These are phyloP conservation scores for Ensete ventricosum DNA, from an alignment of 176 grass and related monocot genomes.

Conservation along the genomic window DNA sequence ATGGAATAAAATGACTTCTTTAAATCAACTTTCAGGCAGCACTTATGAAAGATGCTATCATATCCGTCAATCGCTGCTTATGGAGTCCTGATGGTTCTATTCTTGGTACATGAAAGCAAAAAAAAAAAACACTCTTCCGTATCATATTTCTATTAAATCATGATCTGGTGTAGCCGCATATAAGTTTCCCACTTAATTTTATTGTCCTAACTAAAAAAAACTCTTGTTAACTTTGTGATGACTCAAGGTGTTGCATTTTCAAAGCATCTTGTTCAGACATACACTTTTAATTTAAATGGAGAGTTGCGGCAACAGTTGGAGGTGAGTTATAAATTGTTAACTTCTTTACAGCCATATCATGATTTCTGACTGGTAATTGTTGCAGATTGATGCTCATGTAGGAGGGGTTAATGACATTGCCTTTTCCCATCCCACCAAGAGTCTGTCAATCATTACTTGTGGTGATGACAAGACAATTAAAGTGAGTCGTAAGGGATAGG, in stretches of 20 bases:
- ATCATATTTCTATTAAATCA: background rate
- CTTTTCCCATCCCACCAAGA: slow-evolving; percentile 15
- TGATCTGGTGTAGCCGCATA: background rate
- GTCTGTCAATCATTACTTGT: slow-evolving; percentile 20
- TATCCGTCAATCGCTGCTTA: slow-evolving; percentile 17
- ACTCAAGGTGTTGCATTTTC: slow-evolving; percentile 19
- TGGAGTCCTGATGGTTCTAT: slow-evolving; percentile 20
- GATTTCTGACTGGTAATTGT: background rate
- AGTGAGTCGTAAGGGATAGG: background rate
- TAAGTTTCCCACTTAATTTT: background rate
- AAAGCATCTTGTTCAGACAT: slow-evolving; percentile 14
- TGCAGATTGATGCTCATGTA: slow-evolving; percentile 21
- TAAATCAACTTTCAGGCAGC: background rate
- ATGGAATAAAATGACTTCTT: background rate
- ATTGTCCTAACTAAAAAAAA: background rate
- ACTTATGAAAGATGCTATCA: slow-evolving; percentile 14
- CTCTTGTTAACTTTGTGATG: background rate
- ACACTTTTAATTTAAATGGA: slow-evolving; percentile 2
- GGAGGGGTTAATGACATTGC: slow-evolving; percentile 28
- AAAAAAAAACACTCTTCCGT: background rate
- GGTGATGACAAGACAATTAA: slow-evolving; percentile 26
- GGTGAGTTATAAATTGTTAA: background rate
- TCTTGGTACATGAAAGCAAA: slow-evolving; percentile 10
- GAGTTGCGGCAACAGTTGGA: slow-evolving; percentile 7
- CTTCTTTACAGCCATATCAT: background rate